These are phyloP conservation scores for Thermomyces lanuginosus DNA, from an alignment of 2,329 filamentous ascomycete genomes.

Conservation along the genomic window DNA sequence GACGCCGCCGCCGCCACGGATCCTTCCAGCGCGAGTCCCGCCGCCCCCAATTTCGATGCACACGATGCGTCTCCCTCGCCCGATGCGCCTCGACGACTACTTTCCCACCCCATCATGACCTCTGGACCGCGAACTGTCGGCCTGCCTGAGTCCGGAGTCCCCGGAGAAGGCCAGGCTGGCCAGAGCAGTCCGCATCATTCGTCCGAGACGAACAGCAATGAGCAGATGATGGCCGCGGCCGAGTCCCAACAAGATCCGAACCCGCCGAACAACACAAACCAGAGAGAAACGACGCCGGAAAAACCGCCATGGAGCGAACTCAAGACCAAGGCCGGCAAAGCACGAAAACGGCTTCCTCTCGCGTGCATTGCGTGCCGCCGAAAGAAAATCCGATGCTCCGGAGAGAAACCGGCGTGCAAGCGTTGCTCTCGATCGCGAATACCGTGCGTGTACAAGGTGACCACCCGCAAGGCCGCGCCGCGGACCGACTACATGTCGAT, in stretches of 20 bases:
- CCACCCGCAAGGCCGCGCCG: constrained; percentile 80
- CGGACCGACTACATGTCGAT: constrained; percentile 98
- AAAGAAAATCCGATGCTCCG: constrained; percentile 96
- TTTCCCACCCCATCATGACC: constrained; percentile 23
- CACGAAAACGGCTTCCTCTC: constrained; percentile 77
- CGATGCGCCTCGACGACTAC: constrained; percentile 3
- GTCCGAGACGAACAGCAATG: constrained; percentile 9
- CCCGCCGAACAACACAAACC: constrained; percentile 9
- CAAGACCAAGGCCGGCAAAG: constrained; percentile 87
- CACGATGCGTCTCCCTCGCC: constrained; percentile 18
- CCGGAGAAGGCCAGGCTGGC: constrained; percentile 22
- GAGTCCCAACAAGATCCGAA: constrained; percentile 1
- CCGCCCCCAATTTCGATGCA: no score
- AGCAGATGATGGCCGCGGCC: constrained; percentile 6
- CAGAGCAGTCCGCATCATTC: constrained; percentile 15
- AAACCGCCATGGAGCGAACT: constrained; percentile 60
- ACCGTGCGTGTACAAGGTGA: constrained; percentile 95
- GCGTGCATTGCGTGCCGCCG: constrained; percentile 90
- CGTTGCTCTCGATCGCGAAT: constrained; percentile 85
- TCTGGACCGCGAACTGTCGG: constrained; percentile 17
- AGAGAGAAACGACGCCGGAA: constrained; percentile 39
- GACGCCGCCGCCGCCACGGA: no score
- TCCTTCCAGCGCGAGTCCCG: no score
- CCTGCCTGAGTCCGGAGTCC: constrained; percentile 8
- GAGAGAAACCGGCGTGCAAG: constrained; percentile 94